phyloP scores from a whole-genome alignment of 768 basidiomycete genomes.

The Calvatia gigantea region DNA sequence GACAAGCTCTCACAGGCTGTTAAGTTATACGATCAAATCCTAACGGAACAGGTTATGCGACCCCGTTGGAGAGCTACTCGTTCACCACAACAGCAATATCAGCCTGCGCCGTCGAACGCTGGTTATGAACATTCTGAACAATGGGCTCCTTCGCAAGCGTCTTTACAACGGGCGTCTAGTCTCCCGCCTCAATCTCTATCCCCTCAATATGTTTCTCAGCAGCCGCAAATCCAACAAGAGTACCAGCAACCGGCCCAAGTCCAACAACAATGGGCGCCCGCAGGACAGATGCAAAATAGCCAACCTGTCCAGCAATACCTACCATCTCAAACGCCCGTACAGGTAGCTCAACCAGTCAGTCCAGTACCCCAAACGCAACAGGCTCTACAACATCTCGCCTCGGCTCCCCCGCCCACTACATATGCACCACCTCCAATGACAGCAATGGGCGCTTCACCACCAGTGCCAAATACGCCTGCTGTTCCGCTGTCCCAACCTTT shows the following conservation, averaged over 20 bases:
- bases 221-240: conserved; percentile 17
- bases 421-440: conserved; percentile 17
- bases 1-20: conserved; percentile 91
- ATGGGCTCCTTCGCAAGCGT: conserved; percentile 13
- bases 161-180: conserved; percentile 18
- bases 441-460: conserved; percentile 21
- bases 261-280: conserved; percentile 10
- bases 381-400: conserved; percentile 16
- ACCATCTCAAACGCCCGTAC: conserved; percentile 15
- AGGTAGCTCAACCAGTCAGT: conserved; percentile 23
- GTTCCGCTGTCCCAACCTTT: background rate
- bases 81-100: conserved; percentile 14
- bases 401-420: conserved; percentile 14
- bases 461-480: conserved; percentile 12
- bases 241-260: conserved; percentile 17
- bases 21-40: conserved; percentile 82
- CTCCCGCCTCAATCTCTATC: conserved; percentile 25
- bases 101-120: conserved; percentile 18
- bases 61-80: conserved; percentile 57
- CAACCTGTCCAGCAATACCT: conserved; percentile 19
- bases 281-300: conserved; percentile 15
- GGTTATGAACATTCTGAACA: conserved; percentile 4
- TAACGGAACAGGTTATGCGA: conserved; percentile 78
- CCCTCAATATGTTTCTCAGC: conserved; percentile 31
- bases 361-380: conserved; percentile 25